Evolutionary conservation across 495 filamentous ascomycete species (phyloP), one percentile per base, ranked within the genome.

Genomic region (Echria macrotheca): DNA sequence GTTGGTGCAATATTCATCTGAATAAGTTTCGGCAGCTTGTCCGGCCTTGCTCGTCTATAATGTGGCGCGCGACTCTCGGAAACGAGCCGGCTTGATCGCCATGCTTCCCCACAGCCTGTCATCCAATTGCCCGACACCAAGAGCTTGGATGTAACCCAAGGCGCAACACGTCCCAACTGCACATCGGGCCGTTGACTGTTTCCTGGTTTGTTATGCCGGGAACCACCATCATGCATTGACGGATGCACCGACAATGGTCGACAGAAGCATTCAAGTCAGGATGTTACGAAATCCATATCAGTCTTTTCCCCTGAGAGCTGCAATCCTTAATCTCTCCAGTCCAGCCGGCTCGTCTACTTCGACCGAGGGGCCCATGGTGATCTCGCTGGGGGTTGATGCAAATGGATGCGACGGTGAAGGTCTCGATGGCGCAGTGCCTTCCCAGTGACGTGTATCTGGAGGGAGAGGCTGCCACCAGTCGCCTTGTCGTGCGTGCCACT

Each of bases 401-500:
- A 14, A 5, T 0, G 10, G 23, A 2, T 31, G 19, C 47, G 47
- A 22, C 10, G 55, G 43, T 17, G 46, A 46, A 10, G 58, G 63
- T 33, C 45, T 57, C 1, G 62, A 53, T 6, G 53, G 22, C 41
- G 57, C 55, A 9, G 26, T 42, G 1, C 67, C 61, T 49, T 85
- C 83, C 83, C 82, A 85, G 29, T 76, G 69, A 25, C 83, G 62
- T 0, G 76, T 70, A 44, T 81, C 78, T 14, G 52, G 39, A 0
- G 77, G 71, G 23, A 87, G 49, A n/a, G 84, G 83, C 60, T 75
- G 72, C 79, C 81, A 83, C 82, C 82, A 86, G 8, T 72, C 74
- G 45, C 55, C 76, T 57, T 35, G 65, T 45, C 81, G 57, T 4
- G 69, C 71, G 63, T 84, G 83, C 84, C 85, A 87, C 54, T 70